These are phyloP conservation scores for Eimeria praecox DNA, from an alignment of 169 alveolate species.

Conservation along the genomic window DNA sequence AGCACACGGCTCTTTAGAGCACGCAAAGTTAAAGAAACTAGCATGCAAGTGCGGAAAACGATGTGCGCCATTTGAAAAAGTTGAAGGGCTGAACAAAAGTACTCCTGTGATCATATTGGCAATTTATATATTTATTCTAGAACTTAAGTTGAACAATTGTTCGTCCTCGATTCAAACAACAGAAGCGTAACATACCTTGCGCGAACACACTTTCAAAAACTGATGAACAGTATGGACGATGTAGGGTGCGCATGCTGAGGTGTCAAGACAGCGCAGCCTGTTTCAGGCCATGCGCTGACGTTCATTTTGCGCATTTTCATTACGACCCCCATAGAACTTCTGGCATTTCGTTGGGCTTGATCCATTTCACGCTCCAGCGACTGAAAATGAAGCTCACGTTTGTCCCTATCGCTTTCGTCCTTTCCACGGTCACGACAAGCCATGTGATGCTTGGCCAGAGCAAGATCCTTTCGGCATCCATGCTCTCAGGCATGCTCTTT, in stretches of 20 bases:
- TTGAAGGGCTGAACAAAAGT: neutral
- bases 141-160: neutral
- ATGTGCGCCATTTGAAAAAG: neutral
- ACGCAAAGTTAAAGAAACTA: neutral
- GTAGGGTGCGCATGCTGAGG: neutral
- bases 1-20: neutral
- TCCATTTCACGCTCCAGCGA: neutral
- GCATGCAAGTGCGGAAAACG: neutral
- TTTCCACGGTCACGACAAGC: constrained; percentile 9
- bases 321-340: constrained; percentile 36
- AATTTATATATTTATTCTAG: neutral
- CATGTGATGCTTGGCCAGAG: constrained; percentile 19
- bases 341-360: constrained; percentile 15
- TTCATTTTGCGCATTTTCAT: constrained; percentile 45
- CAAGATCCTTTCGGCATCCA: constrained; percentile 51
- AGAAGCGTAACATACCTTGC: neutral
- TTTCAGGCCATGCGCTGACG: neutral
- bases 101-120: neutral
- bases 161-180: neutral
- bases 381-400: constrained; percentile 51
- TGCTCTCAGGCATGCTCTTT: constrained; percentile 65
- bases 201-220: neutral
- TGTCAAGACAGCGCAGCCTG: constrained; percentile 52
- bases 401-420: constrained; percentile 39
- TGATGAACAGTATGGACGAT: neutral